Conservation (phyloP, 2,329 filamentous ascomycete species). For the Xylaria sp. region DNA sequence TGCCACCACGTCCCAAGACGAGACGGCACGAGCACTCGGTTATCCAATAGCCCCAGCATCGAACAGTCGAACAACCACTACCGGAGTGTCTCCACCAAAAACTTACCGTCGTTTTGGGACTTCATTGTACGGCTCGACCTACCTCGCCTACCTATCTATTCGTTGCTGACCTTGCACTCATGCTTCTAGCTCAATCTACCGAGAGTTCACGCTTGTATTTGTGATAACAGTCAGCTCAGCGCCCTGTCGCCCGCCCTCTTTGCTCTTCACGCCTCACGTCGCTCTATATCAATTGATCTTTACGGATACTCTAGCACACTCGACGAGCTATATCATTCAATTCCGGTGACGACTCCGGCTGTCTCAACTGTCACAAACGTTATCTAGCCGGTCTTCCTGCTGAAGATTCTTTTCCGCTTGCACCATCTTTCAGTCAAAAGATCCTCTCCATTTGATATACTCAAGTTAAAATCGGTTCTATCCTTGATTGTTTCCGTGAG, state of each 20-base stretch:
- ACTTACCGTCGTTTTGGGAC: background rate
- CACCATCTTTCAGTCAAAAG: background rate
- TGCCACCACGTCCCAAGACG: slow-evolving; percentile 2
- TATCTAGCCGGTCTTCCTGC: background rate
- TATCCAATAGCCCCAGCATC: background rate
- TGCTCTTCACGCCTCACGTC: background rate
- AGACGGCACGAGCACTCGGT: background rate
- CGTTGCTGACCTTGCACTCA: slow-evolving; percentile 12
- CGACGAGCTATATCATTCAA: slow-evolving; percentile 5
- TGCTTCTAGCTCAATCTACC: slow-evolving; percentile 5
- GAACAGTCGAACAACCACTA: background rate
- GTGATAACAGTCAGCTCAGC: slow-evolving; percentile 1
- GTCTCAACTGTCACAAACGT: background rate
- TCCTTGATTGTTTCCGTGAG: slow-evolving; percentile 29
- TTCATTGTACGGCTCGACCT: slow-evolving; percentile 1
- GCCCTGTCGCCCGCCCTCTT: background rate
- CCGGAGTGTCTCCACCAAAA: background rate
- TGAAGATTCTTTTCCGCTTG: background rate
- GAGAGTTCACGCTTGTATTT: background rate
- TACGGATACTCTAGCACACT: background rate
- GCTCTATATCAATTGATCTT: background rate
- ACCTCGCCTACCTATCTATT: background rate
- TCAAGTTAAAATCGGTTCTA: background rate
- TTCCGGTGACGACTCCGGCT: background rate
- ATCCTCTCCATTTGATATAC: background rate